These are phyloP conservation scores for Paramecium sexaurelia DNA, from an alignment of 73 alveolate species.

Conservation along the genomic window DNA sequence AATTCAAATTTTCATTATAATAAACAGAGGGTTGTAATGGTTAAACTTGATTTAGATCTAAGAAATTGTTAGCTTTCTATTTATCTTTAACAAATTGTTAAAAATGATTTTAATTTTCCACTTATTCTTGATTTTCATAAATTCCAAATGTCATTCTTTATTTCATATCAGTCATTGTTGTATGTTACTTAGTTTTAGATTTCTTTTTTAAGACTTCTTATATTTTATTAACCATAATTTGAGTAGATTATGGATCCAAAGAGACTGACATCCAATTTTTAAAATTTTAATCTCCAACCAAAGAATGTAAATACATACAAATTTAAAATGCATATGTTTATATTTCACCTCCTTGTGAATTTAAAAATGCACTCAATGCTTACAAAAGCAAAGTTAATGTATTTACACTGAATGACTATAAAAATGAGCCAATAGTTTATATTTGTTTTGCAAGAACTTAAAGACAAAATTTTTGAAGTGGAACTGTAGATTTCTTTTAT, in stretches of 20 bases:
- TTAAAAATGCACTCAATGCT: background rate
- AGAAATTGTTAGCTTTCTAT: slow-evolving; percentile 9
- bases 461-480: background rate
- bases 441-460: slow-evolving; percentile 2
- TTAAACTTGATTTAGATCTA: slow-evolving; percentile 15
- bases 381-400: background rate
- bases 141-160: slow-evolving; percentile 32
- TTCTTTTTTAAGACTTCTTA: slow-evolving; percentile 5
- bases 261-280: slow-evolving; percentile 38
- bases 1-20: background rate
- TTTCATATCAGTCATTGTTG: slow-evolving; percentile 8
- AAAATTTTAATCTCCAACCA: slow-evolving; percentile 36
- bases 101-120: background rate
- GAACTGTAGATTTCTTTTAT: background rate
- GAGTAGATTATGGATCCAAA: background rate
- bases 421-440: background rate
- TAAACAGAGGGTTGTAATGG: slow-evolving; percentile 3
- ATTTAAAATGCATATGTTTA: slow-evolving; percentile 32
- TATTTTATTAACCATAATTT: slow-evolving; percentile 1
- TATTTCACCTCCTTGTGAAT: background rate
- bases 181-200: slow-evolving; percentile 22
- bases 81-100: slow-evolving; percentile 44
- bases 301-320: background rate
- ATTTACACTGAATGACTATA: background rate
- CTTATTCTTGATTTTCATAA: background rate